Base-by-base conservation (phyloP, 2,329 filamentous ascomycete genomes). In the Aspergillus quadrilineatus region DNA sequence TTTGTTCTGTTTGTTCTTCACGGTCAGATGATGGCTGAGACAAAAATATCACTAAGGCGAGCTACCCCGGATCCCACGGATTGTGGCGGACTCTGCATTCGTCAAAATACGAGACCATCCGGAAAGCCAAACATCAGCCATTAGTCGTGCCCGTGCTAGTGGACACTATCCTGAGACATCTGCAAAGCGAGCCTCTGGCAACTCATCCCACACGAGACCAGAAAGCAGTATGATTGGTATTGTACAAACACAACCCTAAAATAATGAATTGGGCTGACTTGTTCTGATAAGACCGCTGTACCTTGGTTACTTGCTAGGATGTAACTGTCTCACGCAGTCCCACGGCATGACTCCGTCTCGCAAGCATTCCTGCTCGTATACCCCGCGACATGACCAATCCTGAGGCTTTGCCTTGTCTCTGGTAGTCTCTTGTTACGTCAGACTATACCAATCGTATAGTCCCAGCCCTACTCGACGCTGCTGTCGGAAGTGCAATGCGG, bases 261-360 rank as follows among this genome's bases (percentile, higher is more conserved):
- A n/a, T 32, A 9, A 15, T 29, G 28, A 34, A 10, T 14, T 9
- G 3, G 34, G 14, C 29, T 50, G 53, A 15, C 22, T 55, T 45
- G 41, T 32, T 42, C n/a, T 50, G 30, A 26, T 37, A 22, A 32
- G 26, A 14, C 22, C 10, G 17, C 26, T 47, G 26, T 56, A 29
- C 32, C 22, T 42, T 45, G 46, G 41, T 37, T 55, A 42, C 37
- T 30, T 30, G 48, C 17, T 36, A 15, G 28, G 49, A 53, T 52
- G 54, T 52, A 52, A 56, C 46, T 50, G 53, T 55, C 53, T 55
- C 46, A 50, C 46, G 5, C n/a, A 30, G 39, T 32, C 53, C 32
- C 39, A n/a, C 30, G 14, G 30, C 9, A 44, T 39, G 41, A 4
- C 42, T 37, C 32, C 41, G 4, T 55, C 46, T 44, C 30, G 39